Evolutionary conservation across 371 early-diverging fungal species (phyloP).

Genomic region (Zopfochytrium polystomum): DNA sequence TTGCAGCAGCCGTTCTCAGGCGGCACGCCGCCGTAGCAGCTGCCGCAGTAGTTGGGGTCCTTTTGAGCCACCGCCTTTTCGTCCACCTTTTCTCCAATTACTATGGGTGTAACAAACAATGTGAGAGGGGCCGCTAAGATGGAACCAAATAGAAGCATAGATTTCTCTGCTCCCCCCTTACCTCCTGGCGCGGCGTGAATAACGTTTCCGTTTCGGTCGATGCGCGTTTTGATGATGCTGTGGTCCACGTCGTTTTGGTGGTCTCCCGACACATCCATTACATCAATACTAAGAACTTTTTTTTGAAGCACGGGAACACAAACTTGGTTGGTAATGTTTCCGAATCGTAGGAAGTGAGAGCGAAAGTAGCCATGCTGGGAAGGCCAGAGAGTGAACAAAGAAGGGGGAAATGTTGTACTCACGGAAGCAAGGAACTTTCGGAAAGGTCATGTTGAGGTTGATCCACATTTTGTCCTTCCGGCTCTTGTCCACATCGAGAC

Average conservation of each 20-base stretch:
- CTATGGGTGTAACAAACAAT: conserved; percentile 2
- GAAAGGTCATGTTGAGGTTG: conserved; percentile 86
- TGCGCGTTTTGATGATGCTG: conserved; percentile 75
- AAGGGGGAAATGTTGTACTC: conserved; percentile 28
- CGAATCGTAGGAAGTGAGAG: background rate
- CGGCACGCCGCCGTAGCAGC: conserved; percentile 77
- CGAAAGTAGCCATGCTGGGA: background rate
- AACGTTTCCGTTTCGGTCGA: conserved; percentile 63
- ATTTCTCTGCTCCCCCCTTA: too few species aligned
- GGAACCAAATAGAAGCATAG: background rate
- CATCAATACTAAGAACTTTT: conserved; percentile 80
- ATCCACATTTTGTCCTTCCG: conserved; percentile 87
- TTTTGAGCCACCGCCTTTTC: conserved; percentile 14
- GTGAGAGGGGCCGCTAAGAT: background rate
- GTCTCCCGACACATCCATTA: conserved; percentile 93
- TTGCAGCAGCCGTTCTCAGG: conserved; percentile 87
- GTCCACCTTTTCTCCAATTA: conserved; percentile 27
- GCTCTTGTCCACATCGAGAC: conserved; percentile 78
- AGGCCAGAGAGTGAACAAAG: conserved; percentile 8
- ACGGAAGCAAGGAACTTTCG: conserved; percentile 87
- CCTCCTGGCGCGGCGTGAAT: conserved; percentile 48
- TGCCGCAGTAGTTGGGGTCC: conserved; percentile 74
- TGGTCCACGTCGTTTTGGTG: conserved; percentile 78
- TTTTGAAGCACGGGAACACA: background rate
- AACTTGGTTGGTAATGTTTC: background rate